Conservation (phyloP, 306 rosid genomes). For the Argentina anserina region DNA sequence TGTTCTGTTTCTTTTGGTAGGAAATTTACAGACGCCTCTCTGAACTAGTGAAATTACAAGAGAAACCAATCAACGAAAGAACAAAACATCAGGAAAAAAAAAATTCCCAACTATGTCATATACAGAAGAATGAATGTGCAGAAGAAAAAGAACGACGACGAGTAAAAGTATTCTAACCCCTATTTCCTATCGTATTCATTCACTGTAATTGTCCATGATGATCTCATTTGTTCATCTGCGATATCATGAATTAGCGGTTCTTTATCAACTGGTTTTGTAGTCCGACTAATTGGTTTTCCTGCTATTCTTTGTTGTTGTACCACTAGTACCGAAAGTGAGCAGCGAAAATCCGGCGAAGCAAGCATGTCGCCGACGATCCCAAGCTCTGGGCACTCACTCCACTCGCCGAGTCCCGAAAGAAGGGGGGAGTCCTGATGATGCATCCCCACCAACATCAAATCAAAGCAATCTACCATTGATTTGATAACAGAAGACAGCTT, state of each 20-base stretch:
- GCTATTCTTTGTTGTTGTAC: conserved; percentile 59
- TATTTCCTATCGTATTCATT: conserved; percentile 9
- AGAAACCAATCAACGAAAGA: not conserved
- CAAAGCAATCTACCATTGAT: conserved; percentile 54
- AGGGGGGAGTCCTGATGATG: conserved; percentile 36
- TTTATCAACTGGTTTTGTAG: not conserved
- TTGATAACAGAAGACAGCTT: conserved; percentile 35
- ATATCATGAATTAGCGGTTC: conserved; percentile 31
- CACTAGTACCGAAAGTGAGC: conserved; percentile 56
- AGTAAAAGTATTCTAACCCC: not conserved
- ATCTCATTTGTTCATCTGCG: conserved; percentile 4
- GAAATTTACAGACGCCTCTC: not conserved
- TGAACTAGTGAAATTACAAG: too few relatives aligned
- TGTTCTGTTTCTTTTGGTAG: not conserved
- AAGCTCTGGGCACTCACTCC: conserved; percentile 66
- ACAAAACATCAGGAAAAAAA: not conserved
- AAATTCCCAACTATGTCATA: not conserved
- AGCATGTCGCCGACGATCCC: conserved; percentile 70
- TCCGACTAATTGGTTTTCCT: conserved; percentile 23
- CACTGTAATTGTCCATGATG: conserved; percentile 40
- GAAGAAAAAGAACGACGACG: not conserved
- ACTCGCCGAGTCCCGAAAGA: conserved; percentile 44
- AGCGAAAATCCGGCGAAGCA: conserved; percentile 44
- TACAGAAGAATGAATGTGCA: conserved; percentile 8
- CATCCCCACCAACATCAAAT: conserved; percentile 58